phyloP scores from a whole-genome alignment of 345 rosid genomes.

The Eucalyptus leucophloia region DNA sequence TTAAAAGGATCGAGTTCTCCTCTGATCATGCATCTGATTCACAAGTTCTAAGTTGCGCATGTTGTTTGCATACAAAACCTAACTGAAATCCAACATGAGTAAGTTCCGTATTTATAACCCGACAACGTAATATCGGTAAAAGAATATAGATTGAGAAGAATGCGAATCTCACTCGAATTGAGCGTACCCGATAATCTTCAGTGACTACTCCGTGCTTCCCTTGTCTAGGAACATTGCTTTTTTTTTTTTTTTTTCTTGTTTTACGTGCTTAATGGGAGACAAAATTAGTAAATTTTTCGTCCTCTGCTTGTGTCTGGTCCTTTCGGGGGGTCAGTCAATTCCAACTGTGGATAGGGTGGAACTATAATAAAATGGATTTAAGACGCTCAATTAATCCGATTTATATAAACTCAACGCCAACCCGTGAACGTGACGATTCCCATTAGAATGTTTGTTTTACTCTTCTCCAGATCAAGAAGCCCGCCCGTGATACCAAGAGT shows the following conservation, averaged over 20 bases:
- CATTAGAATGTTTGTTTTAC: neutral
- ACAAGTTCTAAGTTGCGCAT: neutral
- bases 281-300: neutral
- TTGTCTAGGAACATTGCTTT: neutral
- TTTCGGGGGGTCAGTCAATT: neutral
- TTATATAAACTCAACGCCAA: neutral
- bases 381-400: neutral
- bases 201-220: neutral
- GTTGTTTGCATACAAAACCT: neutral
- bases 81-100: neutral
- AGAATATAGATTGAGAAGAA: neutral
- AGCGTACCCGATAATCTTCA: neutral
- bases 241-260: neutral
- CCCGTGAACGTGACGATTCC: neutral
- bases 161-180: neutral
- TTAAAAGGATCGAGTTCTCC: neutral
- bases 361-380: neutral
- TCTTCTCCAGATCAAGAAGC: neutral
- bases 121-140: neutral
- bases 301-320: neutral
- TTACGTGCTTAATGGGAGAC: neutral
- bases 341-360: neutral
- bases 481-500: neutral
- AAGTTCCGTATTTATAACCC: neutral
- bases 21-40: neutral